A percentile compares a stretch with the other conserved stretches of the same genome.
Evolutionary conservation across 352 stramenopile species (phyloP).

Genomic region (Blastocystis sp.): DNA sequence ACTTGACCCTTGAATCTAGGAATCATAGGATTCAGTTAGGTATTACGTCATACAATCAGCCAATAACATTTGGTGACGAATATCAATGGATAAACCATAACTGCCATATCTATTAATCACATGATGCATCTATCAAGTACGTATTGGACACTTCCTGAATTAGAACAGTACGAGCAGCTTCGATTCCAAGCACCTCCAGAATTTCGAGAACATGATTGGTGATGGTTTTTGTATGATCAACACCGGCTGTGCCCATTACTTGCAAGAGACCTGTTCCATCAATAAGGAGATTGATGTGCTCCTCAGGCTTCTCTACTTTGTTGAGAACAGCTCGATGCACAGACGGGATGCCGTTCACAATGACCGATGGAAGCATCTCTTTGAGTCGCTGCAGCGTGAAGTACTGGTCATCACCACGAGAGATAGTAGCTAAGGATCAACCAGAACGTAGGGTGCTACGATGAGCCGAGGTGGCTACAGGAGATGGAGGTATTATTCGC

Average conservation of each 20-base stretch:
- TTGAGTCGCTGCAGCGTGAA: conserved; percentile 91
- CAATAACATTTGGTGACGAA: conserved; percentile 93
- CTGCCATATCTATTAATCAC: conserved; percentile 75
- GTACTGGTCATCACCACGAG: conserved; percentile 74
- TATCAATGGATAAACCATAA: conserved; percentile 97
- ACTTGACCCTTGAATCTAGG: conserved; percentile 79
- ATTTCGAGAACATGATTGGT: conserved; percentile 98
- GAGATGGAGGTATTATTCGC: conserved; percentile 71
- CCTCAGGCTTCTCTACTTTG: conserved; percentile 79
- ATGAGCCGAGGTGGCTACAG: conserved; percentile 54
- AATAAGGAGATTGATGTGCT: conserved; percentile 87
- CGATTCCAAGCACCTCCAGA: conserved; percentile 88
- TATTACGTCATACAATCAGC: conserved; percentile 98
- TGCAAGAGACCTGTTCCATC: conserved; percentile 93
- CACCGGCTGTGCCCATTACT: conserved; percentile 91
- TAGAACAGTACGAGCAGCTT: conserved; percentile 90
- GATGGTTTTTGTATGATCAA: conserved; percentile 86
- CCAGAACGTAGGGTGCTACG: neutral
- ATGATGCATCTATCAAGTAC: neutral
- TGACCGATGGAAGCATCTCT: conserved; percentile 83
- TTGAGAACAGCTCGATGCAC: conserved; percentile 97
- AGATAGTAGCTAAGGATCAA: conserved; percentile 64
- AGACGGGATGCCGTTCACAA: conserved; percentile 92
- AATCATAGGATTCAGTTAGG: conserved; percentile 67
- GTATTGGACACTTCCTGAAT: conserved; percentile 96